Percentiles rank a stretch among this genome's conserved stretches.
These are phyloP conservation scores for Starmerella geochares DNA, from an alignment of 805 yeast species.

Conservation along the genomic window DNA sequence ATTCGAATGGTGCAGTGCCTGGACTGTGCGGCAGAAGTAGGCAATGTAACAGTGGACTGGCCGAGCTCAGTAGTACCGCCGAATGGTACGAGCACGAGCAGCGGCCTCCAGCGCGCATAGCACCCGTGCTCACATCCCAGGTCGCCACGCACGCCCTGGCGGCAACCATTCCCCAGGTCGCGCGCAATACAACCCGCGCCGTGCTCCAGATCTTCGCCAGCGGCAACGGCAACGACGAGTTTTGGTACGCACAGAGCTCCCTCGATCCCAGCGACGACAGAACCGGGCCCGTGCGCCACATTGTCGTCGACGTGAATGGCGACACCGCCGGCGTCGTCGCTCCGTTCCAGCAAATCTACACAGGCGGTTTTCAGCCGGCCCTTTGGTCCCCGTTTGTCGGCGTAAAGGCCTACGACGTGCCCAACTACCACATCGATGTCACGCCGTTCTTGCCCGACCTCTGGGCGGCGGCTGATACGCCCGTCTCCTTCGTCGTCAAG, in stretches of 20 bases:
- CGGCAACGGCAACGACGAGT: slow-evolving; percentile 72
- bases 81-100: slow-evolving; percentile 18
- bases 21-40: too few species aligned
- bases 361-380: slow-evolving; percentile 73
- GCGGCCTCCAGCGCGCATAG: neutral
- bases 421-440: slow-evolving; percentile 55
- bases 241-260: slow-evolving; percentile 49
- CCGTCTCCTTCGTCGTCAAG: slow-evolving; percentile 44
- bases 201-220: slow-evolving; percentile 48
- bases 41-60: too few species aligned
- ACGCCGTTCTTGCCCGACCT: slow-evolving; percentile 57
- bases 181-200: slow-evolving; percentile 50
- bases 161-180: slow-evolving; percentile 29
- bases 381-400: slow-evolving; percentile 76
- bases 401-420: slow-evolving; percentile 60
- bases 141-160: slow-evolving; percentile 10
- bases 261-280: neutral
- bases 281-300: slow-evolving; percentile 36
- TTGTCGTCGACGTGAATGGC: slow-evolving; percentile 52
- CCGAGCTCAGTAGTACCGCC: neutral
- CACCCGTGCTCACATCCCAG: neutral
- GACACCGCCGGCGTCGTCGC: slow-evolving; percentile 47
- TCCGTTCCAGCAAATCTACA: slow-evolving; percentile 63
- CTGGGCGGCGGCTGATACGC: slow-evolving; percentile 44
- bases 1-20: too few species aligned